Evolutionary conservation across 345 rosid species (phyloP), one percentile per base, ranked within the genome.

Genomic region (Citrus maxima): DNA sequence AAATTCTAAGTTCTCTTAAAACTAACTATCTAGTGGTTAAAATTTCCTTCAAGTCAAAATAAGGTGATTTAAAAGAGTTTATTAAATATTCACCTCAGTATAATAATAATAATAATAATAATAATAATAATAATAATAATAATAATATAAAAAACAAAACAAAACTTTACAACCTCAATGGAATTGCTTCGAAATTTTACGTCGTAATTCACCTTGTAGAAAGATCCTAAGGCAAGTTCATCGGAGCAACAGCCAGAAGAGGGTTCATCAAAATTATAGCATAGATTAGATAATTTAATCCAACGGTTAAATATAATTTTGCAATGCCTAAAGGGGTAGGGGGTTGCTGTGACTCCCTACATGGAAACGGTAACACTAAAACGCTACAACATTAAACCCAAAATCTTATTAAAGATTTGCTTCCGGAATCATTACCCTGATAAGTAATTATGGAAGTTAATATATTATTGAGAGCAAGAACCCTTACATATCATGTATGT

Each of bases 341-440:
- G 14, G 69, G 22, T 2, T 42, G 51, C 13, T 42, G 51, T 42
- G 51, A 42, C 16, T 42, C 25, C n/a, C 59, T 9, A 38, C 37
- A 42, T 58, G 59, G 28, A 42, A 74, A 74, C 12, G 60, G 21
- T 19, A 14, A 7, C 63, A 40, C 25, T 5, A 61, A 61, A 42
- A 42, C 32, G 13, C 32, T 1, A 25, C 40, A 28, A 42, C 24
- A 54, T 4, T 63, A 38, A 19, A 8, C 16, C 3, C 35, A 25
- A 24, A 61, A 61, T 74, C 34, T 40, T 62, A 2, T 25, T 25
- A 40, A 40, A 75, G 70, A 75, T 75, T 75, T 63, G 58, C 42
- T 63, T 19, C 3, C 69, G 10, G 18, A 18, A 61, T 25, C 34
- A 5, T 7, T 30, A 10, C 30, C 58, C 22, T 5, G 58, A 46